Base-by-base conservation (phyloP, 768 basidiomycete genomes). In the Macrolepiota albuminosa region DNA sequence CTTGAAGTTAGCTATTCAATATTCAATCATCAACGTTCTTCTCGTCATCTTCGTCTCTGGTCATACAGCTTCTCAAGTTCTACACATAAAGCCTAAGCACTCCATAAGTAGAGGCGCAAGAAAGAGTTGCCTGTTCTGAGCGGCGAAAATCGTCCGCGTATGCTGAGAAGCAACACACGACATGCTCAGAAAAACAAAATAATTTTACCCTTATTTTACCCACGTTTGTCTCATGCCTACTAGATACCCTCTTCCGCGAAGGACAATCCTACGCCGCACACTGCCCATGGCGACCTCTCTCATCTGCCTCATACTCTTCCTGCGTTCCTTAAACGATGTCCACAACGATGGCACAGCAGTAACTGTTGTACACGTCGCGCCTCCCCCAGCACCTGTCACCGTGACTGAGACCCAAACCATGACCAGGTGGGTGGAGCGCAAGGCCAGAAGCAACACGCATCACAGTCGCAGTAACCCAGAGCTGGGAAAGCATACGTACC, bases 401-500 rank as follows among this genome's bases (percentile, higher is more conserved):
- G 26, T 47, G 18, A 49, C 8, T 1, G 9, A 3, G n/a, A 43
- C 42, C 42, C 7, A 10, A 9, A 43, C n/a, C 8, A 4, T 9
- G 42, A 43, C n/a, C n/a, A 43, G n/a, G 42, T 43, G 42, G 42
- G 42, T 21, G 3, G 18, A 43, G 18, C 2, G 6, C 16, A 39
- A 6, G 5, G 14, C 39, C 6, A 14, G 16, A 6, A 14, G 13
- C 39, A 39, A 4, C 5, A 16, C 13, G 13, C 39, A 16, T 1
- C 14, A 6, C 13, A 13, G 37, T 14, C 37, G 37, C 13, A 29
- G 29, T 29, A 2, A 29, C 29, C 1, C 40, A 2, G 42, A 6
- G 5, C 59, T 73, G 9, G 69, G 65, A 31, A 56, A 65, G 40
- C 78, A 79, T 57, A 60, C 58, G 0, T 79, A 76, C 65, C 72